A percentile compares a stretch with the other conserved stretches of the same genome.
These are phyloP conservation scores for Fragaria nilgerrensis DNA, from an alignment of 306 rosid genomes.

Conservation along the genomic window DNA sequence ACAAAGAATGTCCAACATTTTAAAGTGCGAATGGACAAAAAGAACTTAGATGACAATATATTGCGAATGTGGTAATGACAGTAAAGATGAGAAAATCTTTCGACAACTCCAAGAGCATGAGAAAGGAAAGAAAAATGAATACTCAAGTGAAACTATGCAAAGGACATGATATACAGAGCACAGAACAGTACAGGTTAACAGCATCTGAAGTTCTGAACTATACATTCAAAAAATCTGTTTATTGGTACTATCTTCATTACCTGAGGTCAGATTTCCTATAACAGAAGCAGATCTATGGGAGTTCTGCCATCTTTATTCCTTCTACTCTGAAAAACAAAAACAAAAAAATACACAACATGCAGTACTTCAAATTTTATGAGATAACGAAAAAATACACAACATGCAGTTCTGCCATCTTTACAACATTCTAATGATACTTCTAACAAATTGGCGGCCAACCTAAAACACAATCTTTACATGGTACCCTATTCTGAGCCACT, in stretches of 20 bases:
- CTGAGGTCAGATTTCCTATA: background rate
- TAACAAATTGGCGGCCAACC: background rate
- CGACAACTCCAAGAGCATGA: background rate
- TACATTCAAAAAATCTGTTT: background rate
- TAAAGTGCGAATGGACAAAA: too few relatives aligned
- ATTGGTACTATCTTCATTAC: background rate
- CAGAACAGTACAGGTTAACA: background rate
- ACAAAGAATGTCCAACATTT: too few relatives aligned
- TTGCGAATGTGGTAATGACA: too few relatives aligned
- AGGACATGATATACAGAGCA: background rate
- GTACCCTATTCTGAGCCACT: constrained; percentile 1
- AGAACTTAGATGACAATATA: too few relatives aligned
- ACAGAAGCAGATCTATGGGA: background rate
- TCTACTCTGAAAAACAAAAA: background rate
- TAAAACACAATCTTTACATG: background rate
- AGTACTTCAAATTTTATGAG: too few relatives aligned
- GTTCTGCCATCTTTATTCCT: background rate
- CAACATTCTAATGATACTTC: background rate
- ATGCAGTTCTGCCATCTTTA: too few relatives aligned
- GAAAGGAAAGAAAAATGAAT: background rate
- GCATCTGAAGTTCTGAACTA: background rate
- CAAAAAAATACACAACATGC: too few relatives aligned
- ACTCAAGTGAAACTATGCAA: background rate
- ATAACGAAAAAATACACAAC: too few relatives aligned
- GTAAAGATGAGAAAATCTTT: too few relatives aligned